Conservation (phyloP, 192 early-diverging fungal genomes). For the Podochytrium sp. region DNA sequence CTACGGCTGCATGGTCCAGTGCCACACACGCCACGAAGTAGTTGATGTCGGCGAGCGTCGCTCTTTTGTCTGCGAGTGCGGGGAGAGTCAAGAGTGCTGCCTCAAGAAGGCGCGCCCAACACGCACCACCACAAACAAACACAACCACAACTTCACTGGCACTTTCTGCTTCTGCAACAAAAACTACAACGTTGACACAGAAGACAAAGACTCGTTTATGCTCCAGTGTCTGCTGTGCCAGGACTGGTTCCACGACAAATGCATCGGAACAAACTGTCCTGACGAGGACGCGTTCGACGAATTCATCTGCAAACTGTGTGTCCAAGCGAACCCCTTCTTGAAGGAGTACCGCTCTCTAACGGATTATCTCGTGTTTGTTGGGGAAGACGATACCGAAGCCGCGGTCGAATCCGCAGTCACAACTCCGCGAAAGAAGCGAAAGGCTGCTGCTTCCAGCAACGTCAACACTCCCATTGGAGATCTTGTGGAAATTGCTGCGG, state of each 20-base stretch:
- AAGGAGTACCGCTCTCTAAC: conserved; percentile 7
- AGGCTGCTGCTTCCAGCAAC: background rate
- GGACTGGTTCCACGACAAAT: conserved; percentile 68
- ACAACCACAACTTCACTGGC: conserved; percentile 85
- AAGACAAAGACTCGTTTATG: conserved; percentile 75
- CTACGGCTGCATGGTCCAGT: conserved; percentile 46
- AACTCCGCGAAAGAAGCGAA: background rate
- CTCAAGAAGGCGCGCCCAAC: conserved; percentile 29
- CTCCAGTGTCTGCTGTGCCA: conserved; percentile 85
- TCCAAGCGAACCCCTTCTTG: conserved; percentile 36
- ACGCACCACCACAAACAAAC: conserved; percentile 71
- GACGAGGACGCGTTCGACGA: conserved; percentile 63
- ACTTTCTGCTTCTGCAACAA: conserved; percentile 85
- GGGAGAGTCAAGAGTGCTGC: conserved; percentile 39
- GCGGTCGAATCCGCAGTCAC: background rate
- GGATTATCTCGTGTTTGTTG: conserved; percentile 6
- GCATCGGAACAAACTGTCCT: conserved; percentile 45
- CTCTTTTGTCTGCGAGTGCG: conserved; percentile 87
- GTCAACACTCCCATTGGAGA: background rate
- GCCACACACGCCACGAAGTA: conserved; percentile 72
- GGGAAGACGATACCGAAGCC: conserved; percentile 3
- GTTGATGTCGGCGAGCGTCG: conserved; percentile 87
- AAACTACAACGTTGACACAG: conserved; percentile 61
- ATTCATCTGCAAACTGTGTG: conserved; percentile 72
- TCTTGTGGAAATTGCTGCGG: background rate